Base-by-base conservation (phyloP, 768 basidiomycete species). In the Suillus subaureus region DNA sequence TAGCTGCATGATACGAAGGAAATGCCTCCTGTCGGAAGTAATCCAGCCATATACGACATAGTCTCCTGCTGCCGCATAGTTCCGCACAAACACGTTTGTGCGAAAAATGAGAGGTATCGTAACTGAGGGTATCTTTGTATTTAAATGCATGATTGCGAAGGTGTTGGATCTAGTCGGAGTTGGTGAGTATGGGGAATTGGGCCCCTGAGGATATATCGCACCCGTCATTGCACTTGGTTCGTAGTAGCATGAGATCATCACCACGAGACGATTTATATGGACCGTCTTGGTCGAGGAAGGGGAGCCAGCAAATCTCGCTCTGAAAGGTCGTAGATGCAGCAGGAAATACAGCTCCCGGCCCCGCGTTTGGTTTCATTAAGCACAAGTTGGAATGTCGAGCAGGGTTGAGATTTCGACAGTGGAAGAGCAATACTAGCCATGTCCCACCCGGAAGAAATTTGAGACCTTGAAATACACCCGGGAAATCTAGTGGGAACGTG, bases 231-330 rank as follows among this genome's bases (percentile, higher is more conserved):
- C 67, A 58, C 42, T 68, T 72, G 7, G 74, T 77, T 57, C 71
- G 72, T 62, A 75, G 47, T 49, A 75, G 67, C 43, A 75, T 55
- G 33, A 75, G 69, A 49, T 77, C 28, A 43, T 75, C 75, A 9
- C 74, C 74, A 13, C 71, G 74, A 4, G 74, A 75, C 2, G 74
- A 75, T 35, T 72, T 77, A 57, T 77, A 77, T 2, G 74, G 74
- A 28, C 71, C 71, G 21, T 69, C 75, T 55, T 69, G 63, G 43
- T 54, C 51, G 26, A 63, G 56, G 21, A 64, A 60, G 23, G 73
- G 61, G 58, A 72, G 42, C 75, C 74, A 75, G 66, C 74, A 75
- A 69, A 69, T 65, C 54, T 75, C 74, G 52, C 74, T 75, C 61
- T 77, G 74, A 9, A 77, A 55, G 21, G 63, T 33, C 35, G 61